These are phyloP conservation scores for Urtica urens DNA, from an alignment of 306 rosid genomes.

Conservation along the genomic window DNA sequence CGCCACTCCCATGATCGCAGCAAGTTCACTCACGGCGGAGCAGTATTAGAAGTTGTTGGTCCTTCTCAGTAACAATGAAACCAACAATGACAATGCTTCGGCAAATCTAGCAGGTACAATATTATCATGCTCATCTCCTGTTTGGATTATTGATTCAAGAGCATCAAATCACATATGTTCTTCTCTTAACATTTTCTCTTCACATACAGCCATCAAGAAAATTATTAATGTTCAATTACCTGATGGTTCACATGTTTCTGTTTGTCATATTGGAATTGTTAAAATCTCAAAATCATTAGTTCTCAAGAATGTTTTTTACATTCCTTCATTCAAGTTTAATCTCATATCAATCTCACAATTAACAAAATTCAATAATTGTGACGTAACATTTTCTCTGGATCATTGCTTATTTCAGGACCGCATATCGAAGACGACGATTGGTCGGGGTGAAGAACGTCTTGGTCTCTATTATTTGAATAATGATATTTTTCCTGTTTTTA, in stretches of 20 bases:
- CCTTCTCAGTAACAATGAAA: background rate
- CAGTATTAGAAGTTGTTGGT: conserved; percentile 5
- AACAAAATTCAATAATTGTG: background rate
- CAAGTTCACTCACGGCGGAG: background rate
- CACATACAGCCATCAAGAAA: background rate
- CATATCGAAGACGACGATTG: background rate
- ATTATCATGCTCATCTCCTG: background rate
- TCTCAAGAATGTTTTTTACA: conserved; percentile 1
- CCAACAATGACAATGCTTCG: background rate
- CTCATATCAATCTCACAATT: background rate
- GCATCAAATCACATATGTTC: conserved; percentile 2
- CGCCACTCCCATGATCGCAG: background rate
- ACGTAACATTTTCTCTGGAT: background rate
- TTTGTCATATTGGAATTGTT: background rate
- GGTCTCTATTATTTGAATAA: background rate
- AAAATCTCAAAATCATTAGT: background rate
- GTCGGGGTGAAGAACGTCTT: background rate
- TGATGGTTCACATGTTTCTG: background rate
- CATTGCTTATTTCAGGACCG: conserved; percentile 1
- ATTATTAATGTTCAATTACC: background rate
- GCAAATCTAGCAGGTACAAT: background rate
- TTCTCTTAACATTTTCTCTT: background rate
- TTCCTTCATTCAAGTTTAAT: background rate
- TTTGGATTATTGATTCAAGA: conserved; percentile 3
- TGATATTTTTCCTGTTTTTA: background rate